Percentiles rank a stretch among this genome's conserved stretches.
Conservation (phyloP, 352 stramenopile genomes). For the Globisporangium spiculum region DNA sequence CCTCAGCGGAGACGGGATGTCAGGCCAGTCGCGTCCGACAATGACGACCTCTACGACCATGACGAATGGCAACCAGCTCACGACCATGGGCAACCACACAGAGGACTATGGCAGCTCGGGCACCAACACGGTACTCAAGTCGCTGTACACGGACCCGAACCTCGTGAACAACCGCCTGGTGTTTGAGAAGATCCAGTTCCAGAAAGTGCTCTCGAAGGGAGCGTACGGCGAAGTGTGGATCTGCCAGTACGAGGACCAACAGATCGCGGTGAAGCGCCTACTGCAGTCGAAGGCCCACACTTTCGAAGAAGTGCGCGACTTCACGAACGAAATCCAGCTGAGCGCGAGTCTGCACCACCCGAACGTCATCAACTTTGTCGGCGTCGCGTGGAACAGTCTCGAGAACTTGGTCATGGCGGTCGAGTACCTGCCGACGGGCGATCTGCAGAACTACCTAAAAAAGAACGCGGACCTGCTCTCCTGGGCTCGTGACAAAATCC, state of each 20-base stretch:
- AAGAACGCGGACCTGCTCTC: slow-evolving; percentile 19
- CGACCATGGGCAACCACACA: slow-evolving; percentile 1
- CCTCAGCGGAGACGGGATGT: not conserved
- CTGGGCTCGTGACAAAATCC: slow-evolving; percentile 32
- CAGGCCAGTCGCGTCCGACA: not conserved
- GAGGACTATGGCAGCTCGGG: slow-evolving; percentile 26
- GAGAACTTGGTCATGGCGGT: slow-evolving; percentile 53
- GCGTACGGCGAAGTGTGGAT: slow-evolving; percentile 60
- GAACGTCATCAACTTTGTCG: slow-evolving; percentile 48
- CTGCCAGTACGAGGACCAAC: slow-evolving; percentile 32
- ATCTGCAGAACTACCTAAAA: slow-evolving; percentile 37
- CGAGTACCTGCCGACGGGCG: slow-evolving; percentile 45
- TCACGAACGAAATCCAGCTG: slow-evolving; percentile 48
- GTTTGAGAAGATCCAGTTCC: slow-evolving; percentile 28
- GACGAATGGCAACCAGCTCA: slow-evolving; percentile 7
- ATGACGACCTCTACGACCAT: slow-evolving; percentile 3
- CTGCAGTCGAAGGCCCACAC: slow-evolving; percentile 34
- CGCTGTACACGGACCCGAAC: slow-evolving; percentile 34
- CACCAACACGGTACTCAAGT: slow-evolving; percentile 11
- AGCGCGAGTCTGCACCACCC: slow-evolving; percentile 37
- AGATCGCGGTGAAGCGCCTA: slow-evolving; percentile 52
- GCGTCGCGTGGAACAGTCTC: slow-evolving; percentile 50
- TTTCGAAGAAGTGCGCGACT: slow-evolving; percentile 25
- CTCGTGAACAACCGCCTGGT: slow-evolving; percentile 43
- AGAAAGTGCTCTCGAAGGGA: slow-evolving; percentile 31